Base-by-base conservation (phyloP, 192 early-diverging fungal species). In the Backusella mclennaniae region DNA sequence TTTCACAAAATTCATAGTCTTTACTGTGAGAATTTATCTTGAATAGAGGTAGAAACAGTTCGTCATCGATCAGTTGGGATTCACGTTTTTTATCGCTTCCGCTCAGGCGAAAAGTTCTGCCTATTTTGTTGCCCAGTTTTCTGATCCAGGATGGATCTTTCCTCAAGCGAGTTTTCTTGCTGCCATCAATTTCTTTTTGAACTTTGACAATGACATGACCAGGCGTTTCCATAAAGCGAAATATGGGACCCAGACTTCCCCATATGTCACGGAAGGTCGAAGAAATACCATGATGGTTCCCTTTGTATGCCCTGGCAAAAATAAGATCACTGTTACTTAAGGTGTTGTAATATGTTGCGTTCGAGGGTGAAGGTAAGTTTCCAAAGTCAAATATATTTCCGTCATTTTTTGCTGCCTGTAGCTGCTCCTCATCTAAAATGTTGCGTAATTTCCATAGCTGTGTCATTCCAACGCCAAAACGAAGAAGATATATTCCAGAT, bases 241-340 rank as follows among this genome's bases (percentile, higher is more conserved):
- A 26, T 4, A 1, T 63, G 23, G 56, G 1, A 63, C 9, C 11
- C 4, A 0, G 1, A 29, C 7, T 29, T 29, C 21, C 23, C 56
- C 56, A 63, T 63, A 23, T 63, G 26, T 63, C 23, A 12, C 56
- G 56, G 11, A 63, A 63, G 26, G 23, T 63, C 12, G 56, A 63
- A 8, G 0, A 29, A 63, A 29, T 12, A 63, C 12, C 68, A 26
- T 41, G n/a, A 4, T 69, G 35, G 17, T 17, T 29, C 6, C 23
- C 44, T 49, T 49, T 71, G 17, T 71, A 71, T 6, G 41, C 70
- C 49, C 70, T 71, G 15, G 29, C 29, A 71, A 44, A 71, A 14
- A 46, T 26, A 29, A 71, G 70, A 0, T 71, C 4, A 33, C 23
- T 29, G 15, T 71, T 1, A 2, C 4, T 23, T 29, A 63, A 11